Base-by-base conservation (phyloP, 2,329 filamentous ascomycete genomes). In the Ascochyta fabae region DNA sequence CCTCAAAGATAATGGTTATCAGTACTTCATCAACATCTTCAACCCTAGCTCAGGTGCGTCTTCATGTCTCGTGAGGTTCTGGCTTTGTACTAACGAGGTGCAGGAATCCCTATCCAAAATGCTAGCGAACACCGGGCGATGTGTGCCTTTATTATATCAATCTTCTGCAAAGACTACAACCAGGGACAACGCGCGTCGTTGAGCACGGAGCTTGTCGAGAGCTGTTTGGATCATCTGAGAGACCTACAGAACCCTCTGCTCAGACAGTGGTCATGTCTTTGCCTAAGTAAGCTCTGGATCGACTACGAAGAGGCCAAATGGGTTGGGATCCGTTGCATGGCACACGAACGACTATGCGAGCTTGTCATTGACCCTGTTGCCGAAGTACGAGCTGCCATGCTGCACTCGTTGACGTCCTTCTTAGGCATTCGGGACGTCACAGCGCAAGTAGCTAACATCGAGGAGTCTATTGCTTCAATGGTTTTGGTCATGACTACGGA, bases 101-200 rank as follows among this genome's bases (percentile, higher is more conserved):
- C 61, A 66, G 78, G 86, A 2, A 88, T 98, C 45, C 92, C 92
- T 0, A 89, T 96, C 22, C 87, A 89, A 31, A 96, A 97, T 71
- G 88, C 88, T 50, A 91, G 92, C 65, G 95, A 98, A 77, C 95
- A 99, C 79, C 92, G 96, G 70, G 95, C 95, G 39, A 99, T 99
- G 95, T 98, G 95, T 74, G 93, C 95, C 1, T 99, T 99, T 72
- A 96, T 99, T 59, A 86, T 98, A 38, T 90, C 94, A 24, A 96
- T 97, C 84, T 92, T 99, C 60, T 99, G 95, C 84, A 96, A 95
- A 72, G 90, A 90, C 61, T 96, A 96, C 76, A 90, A 89, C 61
- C 91, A 95, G 60, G 95, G 94, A 2, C 93, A 97, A 75, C 89
- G 89, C 46, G 93, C 96, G 10, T 97, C 93, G 72, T 88, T 97